Percentiles rank a stretch among this genome's conserved stretches.
Conservation (phyloP, 805 yeast species). For the Metschnikowia lachancei region DNA sequence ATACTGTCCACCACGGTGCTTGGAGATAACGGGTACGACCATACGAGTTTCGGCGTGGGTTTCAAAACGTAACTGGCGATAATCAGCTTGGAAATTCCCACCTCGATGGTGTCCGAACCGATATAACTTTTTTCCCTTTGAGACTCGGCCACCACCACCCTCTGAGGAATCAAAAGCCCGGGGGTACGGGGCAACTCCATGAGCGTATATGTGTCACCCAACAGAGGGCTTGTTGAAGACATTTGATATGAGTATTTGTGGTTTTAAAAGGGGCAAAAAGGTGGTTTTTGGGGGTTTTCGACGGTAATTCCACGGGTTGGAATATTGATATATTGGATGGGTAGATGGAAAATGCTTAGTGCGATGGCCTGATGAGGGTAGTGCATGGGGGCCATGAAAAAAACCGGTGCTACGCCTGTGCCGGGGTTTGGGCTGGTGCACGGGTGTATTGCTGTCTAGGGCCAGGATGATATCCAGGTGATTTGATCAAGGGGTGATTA, state of each 20-base stretch:
- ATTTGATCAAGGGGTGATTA: too few relatives aligned
- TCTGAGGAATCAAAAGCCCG: conserved; percentile 15
- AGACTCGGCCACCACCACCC: conserved; percentile 21
- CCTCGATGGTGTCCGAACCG: conserved; percentile 38
- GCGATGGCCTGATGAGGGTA: too few relatives aligned
- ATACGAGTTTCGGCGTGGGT: conserved; percentile 56
- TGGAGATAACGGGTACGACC: conserved; percentile 56
- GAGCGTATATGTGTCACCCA: conserved; percentile 22
- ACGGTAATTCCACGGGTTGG: neutral
- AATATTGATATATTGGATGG: neutral
- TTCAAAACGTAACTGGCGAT: conserved; percentile 50
- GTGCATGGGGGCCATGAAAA: too few relatives aligned
- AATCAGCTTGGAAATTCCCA: conserved; percentile 54
- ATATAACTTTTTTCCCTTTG: conserved; percentile 10
- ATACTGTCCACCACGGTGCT: conserved; percentile 42
- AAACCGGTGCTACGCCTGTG: too few relatives aligned
- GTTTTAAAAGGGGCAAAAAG: neutral
- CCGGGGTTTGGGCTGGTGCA: too few relatives aligned
- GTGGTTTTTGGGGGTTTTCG: neutral
- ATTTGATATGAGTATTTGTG: neutral
- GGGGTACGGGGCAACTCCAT: conserved; percentile 23
- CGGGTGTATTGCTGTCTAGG: too few relatives aligned
- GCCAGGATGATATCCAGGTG: too few relatives aligned
- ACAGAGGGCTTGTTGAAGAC: conserved; percentile 14
- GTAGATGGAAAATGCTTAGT: too few relatives aligned